phyloP scores from a whole-genome alignment of 768 basidiomycete genomes.

The Podaxis mareebaensis region DNA sequence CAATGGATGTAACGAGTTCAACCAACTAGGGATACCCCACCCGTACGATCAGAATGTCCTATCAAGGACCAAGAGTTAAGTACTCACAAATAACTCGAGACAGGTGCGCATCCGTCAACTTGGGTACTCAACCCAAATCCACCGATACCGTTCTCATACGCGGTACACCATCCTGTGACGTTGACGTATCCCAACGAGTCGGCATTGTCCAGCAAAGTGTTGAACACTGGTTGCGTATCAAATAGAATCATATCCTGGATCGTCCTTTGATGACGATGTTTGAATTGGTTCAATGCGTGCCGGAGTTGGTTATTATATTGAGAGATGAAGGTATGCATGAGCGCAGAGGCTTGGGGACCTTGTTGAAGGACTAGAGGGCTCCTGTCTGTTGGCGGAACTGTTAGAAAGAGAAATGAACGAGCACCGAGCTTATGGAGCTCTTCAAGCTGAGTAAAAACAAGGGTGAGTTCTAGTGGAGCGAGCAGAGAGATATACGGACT shows the following conservation, averaged over 20 bases:
- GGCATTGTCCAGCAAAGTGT: slow-evolving; percentile 54
- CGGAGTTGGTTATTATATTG: slow-evolving; percentile 54
- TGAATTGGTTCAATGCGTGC: slow-evolving; percentile 39
- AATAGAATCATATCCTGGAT: slow-evolving; percentile 50
- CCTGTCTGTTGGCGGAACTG: slow-evolving; percentile 59
- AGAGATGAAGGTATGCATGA: slow-evolving; percentile 35
- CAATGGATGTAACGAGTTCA: slow-evolving; percentile 60
- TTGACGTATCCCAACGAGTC: slow-evolving; percentile 58
- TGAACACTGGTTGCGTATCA: slow-evolving; percentile 60
- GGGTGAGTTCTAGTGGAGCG: neutral
- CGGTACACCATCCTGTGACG: slow-evolving; percentile 56
- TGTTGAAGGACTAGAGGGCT: slow-evolving; percentile 46
- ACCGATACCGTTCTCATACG: slow-evolving; percentile 54
- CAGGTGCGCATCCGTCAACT: slow-evolving; percentile 57
- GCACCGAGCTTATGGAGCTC: slow-evolving; percentile 49
- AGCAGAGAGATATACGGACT: slow-evolving; percentile 23
- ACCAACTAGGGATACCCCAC: slow-evolving; percentile 42
- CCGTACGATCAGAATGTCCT: neutral
- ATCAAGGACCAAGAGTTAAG: slow-evolving; percentile 5
- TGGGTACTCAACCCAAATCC: slow-evolving; percentile 51
- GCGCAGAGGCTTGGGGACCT: slow-evolving; percentile 37
- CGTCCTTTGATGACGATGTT: slow-evolving; percentile 35
- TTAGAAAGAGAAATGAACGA: slow-evolving; percentile 62
- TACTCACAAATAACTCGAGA: slow-evolving; percentile 63
- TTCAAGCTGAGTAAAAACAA: slow-evolving; percentile 38